Base-by-base conservation (phyloP, 169 alveolate genomes). In the Cryptosporidium bovis region DNA sequence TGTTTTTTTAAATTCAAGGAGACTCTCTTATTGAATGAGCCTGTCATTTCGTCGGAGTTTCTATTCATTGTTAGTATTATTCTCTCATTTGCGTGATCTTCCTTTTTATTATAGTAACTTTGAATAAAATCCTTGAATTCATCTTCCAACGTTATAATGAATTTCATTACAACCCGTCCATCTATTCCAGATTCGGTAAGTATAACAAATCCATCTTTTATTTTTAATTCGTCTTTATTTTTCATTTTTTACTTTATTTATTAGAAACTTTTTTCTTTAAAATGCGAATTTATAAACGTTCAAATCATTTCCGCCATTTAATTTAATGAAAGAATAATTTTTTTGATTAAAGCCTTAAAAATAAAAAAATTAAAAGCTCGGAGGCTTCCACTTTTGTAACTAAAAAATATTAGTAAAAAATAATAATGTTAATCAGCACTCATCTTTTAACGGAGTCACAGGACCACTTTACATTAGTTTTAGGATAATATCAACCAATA, bases 1-100 rank as follows among this genome's bases (percentile, higher is more conserved):
- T 77, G 87, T 13, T 62, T 77, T n/a, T 77, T 56, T 8, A 56
- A 40, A 34, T 77, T 77, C 44, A 77, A 20, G 18, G 87, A 60
- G 27, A 77, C 48, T 60, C 87, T 77, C 48, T 62, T 77, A n/a
- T 36, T 18, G 34, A 77, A 77, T 36, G 48, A 29, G 64, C 16
- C 10, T 16, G 56, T 24, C 1, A 44, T 31, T 44, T 77, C 87
- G 4, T 31, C 20, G 15, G 51, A 64, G 7, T 58, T 66, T 15
- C 84, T 69, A 56, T 82, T 84, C 93, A 91, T 87, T 13, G 91
- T 82, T 82, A 87, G 55, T 36, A 71, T 58, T 51, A 83, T 53
- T 53, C 64, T 83, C 58, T 40, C 18, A 62, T 24, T 44, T 27
- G 34, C 33, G 3, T 44, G 8, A 31, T 56, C 15, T 16, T 24